phyloP scores from a whole-genome alignment of 2,329 filamentous ascomycete species.

The Coniochaeta prunicola region DNA sequence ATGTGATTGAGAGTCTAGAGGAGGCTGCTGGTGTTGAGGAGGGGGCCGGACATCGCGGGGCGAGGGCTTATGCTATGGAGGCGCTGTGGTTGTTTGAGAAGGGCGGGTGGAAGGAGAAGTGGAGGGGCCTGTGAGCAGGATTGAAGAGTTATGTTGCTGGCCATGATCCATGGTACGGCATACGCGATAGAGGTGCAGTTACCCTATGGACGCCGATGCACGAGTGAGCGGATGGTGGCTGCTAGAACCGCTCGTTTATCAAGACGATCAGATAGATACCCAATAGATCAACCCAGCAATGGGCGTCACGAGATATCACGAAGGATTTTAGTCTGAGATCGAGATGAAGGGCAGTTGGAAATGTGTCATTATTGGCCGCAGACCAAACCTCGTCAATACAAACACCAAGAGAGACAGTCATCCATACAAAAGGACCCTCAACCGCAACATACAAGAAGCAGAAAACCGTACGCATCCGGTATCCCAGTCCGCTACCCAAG shows the following conservation, averaged over 20 bases:
- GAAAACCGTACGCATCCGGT: neutral
- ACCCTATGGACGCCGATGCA: too few relatives aligned
- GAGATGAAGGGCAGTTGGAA: neutral
- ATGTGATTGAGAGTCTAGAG: slow-evolving; percentile 68
- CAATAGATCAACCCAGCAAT: neutral
- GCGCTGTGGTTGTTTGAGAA: slow-evolving; percentile 77
- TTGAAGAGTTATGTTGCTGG: neutral
- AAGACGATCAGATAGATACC: neutral
- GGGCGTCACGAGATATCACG: neutral
- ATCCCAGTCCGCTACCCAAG: neutral
- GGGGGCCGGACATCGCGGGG: slow-evolving; percentile 67
- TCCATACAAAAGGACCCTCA: neutral
- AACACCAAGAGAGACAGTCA: neutral
- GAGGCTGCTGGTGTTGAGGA: slow-evolving; percentile 63
- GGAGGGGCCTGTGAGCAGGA: slow-evolving; percentile 36
- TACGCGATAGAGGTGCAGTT: too few relatives aligned
- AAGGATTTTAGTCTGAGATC: neutral
- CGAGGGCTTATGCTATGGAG: slow-evolving; percentile 78
- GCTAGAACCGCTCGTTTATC: neutral
- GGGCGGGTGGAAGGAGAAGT: slow-evolving; percentile 62
- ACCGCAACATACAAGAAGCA: neutral
- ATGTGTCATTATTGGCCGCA: neutral
- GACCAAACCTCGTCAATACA: neutral
- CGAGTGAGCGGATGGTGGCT: too few relatives aligned
- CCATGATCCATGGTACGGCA: too few relatives aligned